Conservation (phyloP, 805 yeast genomes). For the Zygotorulaspora danielsina region DNA sequence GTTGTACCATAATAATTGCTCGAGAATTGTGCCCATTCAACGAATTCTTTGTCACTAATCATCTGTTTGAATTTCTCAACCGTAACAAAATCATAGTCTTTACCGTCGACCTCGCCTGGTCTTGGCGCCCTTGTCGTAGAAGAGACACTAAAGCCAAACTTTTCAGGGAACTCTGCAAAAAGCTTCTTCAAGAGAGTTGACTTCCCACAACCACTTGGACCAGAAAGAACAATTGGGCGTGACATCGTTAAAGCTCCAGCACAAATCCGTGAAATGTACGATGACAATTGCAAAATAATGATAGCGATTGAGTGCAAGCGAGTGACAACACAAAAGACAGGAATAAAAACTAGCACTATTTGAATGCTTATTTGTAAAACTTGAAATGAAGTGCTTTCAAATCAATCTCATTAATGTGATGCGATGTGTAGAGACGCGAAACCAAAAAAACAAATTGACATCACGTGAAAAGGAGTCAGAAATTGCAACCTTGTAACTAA, state of each 20-base stretch:
- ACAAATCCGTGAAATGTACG: not conserved
- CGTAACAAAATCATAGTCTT: slow-evolving; percentile 81
- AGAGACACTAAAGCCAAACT: slow-evolving; percentile 91
- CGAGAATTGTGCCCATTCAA: slow-evolving; percentile 97
- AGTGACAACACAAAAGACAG: not conserved
- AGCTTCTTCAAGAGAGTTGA: slow-evolving; percentile 87
- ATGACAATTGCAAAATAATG: not conserved
- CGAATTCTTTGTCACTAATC: slow-evolving; percentile 71
- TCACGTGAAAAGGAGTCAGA: slow-evolving; percentile 1
- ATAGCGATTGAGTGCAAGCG: not conserved
- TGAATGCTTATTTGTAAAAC: no score
- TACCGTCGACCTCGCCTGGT: slow-evolving; percentile 84
- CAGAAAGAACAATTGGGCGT: slow-evolving; percentile 92
- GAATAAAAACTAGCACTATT: no score
- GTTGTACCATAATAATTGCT: slow-evolving; percentile 98
- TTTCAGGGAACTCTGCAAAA: slow-evolving; percentile 83
- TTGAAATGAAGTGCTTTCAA: not conserved
- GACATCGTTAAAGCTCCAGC: slow-evolving; percentile 20
- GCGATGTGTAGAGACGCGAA: not conserved
- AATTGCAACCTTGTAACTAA: no score
- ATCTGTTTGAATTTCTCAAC: slow-evolving; percentile 75
- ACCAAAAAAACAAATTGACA: not conserved
- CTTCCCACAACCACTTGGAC: slow-evolving; percentile 96
- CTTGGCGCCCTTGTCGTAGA: slow-evolving; percentile 86
- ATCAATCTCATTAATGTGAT: not conserved